Percentiles rank a stretch among this genome's conserved stretches.
Evolutionary conservation across 768 basidiomycete species (phyloP).

Genomic region (Leucosporidium scottii): DNA sequence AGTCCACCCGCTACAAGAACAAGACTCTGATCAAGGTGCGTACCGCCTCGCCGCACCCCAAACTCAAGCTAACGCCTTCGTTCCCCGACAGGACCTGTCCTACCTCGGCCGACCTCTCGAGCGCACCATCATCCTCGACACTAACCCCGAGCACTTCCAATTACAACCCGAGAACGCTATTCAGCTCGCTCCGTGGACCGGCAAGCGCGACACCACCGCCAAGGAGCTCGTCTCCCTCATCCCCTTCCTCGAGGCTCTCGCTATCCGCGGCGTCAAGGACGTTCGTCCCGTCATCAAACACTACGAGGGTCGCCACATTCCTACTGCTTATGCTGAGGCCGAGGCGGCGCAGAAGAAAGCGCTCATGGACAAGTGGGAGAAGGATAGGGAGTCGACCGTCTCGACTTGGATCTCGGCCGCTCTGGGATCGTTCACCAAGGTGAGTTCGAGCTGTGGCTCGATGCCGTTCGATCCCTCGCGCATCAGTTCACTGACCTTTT

Average conservation of each 20-base stretch:
- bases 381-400: conserved; percentile 40
- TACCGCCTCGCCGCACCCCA: too few relatives aligned
- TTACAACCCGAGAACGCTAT: conserved; percentile 86
- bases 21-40: conserved; percentile 77
- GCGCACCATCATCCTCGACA: conserved; percentile 82
- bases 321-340: conserved; percentile 77
- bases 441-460: not conserved
- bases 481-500: not conserved
- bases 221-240: conserved; percentile 80
- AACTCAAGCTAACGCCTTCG: not conserved
- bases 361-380: conserved; percentile 75
- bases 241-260: conserved; percentile 95
- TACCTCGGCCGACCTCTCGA: conserved; percentile 90
- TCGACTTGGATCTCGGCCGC: conserved; percentile 19
- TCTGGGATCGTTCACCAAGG: conserved; percentile 27
- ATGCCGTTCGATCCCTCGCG: not conserved
- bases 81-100: conserved; percentile 61
- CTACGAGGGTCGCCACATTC: conserved; percentile 81
- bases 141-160: conserved; percentile 64
- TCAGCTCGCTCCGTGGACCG: conserved; percentile 76
- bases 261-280: conserved; percentile 69
- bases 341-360: conserved; percentile 74
- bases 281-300: conserved; percentile 78
- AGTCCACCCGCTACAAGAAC: conserved; percentile 74
- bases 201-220: conserved; percentile 53